Conservation (phyloP, 163 green algal species). For the Volvox carteri region DNA sequence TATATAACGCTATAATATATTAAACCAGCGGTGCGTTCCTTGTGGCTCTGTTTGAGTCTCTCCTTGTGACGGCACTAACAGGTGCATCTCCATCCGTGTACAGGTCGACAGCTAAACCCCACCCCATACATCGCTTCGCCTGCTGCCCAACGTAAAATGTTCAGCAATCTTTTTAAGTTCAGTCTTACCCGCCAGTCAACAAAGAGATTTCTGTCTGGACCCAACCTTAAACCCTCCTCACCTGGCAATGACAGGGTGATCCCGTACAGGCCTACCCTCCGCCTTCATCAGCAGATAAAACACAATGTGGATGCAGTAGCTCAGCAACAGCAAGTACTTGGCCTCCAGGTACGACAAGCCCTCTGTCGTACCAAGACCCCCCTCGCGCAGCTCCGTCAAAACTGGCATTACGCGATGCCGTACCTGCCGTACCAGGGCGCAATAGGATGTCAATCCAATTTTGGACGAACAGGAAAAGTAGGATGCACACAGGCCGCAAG, state of each 20-base stretch:
- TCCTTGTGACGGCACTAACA: not conserved
- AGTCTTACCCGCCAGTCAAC: too few relatives aligned
- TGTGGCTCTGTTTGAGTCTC: not conserved
- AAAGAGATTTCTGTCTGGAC: too few relatives aligned
- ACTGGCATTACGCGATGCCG: conserved; percentile 80
- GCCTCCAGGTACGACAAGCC: conserved; percentile 97
- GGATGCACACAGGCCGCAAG: too few relatives aligned
- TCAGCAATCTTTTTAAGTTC: too few relatives aligned
- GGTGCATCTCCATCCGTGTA: too few relatives aligned
- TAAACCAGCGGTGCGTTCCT: too few relatives aligned
- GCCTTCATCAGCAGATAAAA: conserved; percentile 98
- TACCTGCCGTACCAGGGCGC: conserved; percentile 50
- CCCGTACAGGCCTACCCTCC: conserved; percentile 89
- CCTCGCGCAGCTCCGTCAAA: conserved; percentile 80
- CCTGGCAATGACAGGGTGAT: conserved; percentile 93
- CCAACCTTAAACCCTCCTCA: conserved; percentile 24
- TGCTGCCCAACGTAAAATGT: too few relatives aligned
- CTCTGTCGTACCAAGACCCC: conserved; percentile 87
- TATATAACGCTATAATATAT: too few relatives aligned
- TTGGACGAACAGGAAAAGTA: too few relatives aligned
- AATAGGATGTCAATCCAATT: not conserved
- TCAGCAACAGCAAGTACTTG: conserved; percentile 96
- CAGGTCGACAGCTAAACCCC: too few relatives aligned
- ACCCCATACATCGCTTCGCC: too few relatives aligned
- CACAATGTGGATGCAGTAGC: conserved; percentile 94